Conservation (phyloP, 1,284 basidiomycete species). For the Megacollybia platyphylla region DNA sequence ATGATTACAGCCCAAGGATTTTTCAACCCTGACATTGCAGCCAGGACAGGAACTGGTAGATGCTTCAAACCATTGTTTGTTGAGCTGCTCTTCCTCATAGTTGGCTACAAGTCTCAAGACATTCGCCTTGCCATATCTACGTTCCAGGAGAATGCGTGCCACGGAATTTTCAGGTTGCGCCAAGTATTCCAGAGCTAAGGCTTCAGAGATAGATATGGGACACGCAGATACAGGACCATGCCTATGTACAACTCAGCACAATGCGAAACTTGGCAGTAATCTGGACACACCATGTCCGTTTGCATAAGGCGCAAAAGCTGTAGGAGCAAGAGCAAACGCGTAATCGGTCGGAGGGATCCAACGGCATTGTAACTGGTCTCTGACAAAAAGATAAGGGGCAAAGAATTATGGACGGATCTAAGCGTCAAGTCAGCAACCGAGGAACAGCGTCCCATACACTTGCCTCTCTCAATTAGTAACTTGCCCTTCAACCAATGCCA, state of each 20-base stretch:
- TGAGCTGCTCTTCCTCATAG: conserved; percentile 56
- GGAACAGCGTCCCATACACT: conserved; percentile 7
- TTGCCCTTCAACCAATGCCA: conserved; percentile 70
- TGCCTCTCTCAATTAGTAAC: conserved; percentile 54
- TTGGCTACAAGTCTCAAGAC: conserved; percentile 41
- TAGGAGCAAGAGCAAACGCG: conserved; percentile 52
- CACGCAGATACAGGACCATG: conserved; percentile 64
- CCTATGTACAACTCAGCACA: conserved; percentile 22
- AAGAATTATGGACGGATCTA: conserved; percentile 64
- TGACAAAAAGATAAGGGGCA: conserved; percentile 70
- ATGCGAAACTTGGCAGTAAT: background rate
- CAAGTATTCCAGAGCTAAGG: conserved; percentile 52
- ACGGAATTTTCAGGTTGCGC: conserved; percentile 33
- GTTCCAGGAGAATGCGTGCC: conserved; percentile 37
- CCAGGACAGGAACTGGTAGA: conserved; percentile 61
- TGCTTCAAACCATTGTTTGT: conserved; percentile 47
- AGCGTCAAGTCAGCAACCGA: background rate
- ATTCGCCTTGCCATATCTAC: conserved; percentile 45
- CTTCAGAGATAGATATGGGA: conserved; percentile 45
- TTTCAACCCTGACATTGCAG: conserved; percentile 60
- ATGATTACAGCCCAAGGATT: conserved; percentile 66
- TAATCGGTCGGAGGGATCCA: conserved; percentile 25
- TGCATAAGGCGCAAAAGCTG: conserved; percentile 70
- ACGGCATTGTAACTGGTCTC: conserved; percentile 45
- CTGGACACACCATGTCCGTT: conserved; percentile 48